Percentiles rank a stretch among this genome's conserved stretches.
Conservation (phyloP, 2,329 filamentous ascomycete genomes). For the Venturia effusa region DNA sequence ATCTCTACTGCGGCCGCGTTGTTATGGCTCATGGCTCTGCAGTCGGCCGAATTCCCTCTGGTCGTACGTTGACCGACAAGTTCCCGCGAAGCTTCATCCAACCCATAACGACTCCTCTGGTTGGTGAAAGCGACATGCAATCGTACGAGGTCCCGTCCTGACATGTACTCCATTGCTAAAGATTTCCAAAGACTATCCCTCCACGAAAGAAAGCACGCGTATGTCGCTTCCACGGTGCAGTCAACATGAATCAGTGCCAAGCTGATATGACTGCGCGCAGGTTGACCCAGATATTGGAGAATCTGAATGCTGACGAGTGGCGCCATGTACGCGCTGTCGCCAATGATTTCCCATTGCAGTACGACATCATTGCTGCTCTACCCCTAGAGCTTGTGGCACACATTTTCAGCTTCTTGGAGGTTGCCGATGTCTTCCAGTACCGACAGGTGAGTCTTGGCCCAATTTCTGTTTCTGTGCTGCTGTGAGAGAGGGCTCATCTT, state of each 20-base stretch:
- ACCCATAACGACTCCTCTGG: background rate
- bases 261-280: background rate
- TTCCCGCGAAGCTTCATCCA: background rate
- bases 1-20: background rate
- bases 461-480: background rate
- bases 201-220: background rate
- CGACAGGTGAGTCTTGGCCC: background rate
- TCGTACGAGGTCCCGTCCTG: background rate
- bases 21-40: background rate
- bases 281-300: background rate
- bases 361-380: background rate
- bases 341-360: background rate
- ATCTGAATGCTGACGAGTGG: background rate
- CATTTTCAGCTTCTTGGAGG: conserved; percentile 2
- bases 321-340: background rate
- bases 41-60: background rate
- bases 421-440: conserved; percentile 2
- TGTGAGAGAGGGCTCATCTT: no score
- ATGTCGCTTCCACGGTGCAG: background rate
- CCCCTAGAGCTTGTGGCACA: background rate
- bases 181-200: background rate
- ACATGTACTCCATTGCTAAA: background rate
- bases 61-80: background rate
- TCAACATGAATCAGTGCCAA: background rate
- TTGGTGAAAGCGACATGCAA: background rate